Percentiles rank a stretch among this genome's conserved stretches.
Conservation (phyloP, 176 grass and related monocot species). For the Lolium rigidum region DNA sequence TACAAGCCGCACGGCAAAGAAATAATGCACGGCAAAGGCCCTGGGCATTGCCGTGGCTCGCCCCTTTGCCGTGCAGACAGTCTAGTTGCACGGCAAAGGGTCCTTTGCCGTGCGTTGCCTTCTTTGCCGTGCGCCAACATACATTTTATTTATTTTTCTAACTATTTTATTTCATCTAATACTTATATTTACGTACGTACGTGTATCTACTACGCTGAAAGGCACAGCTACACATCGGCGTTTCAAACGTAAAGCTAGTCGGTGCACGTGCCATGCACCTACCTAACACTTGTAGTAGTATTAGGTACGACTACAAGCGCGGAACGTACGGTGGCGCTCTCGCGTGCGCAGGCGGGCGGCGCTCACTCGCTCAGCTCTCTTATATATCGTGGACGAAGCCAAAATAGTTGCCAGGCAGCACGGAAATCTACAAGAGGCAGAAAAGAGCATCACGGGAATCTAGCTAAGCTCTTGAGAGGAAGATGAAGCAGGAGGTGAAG, state of each 20-base stretch:
- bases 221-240: neutral
- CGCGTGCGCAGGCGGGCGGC: neutral
- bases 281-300: neutral
- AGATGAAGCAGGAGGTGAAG: neutral
- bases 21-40: too few relatives aligned
- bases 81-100: too few relatives aligned
- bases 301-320: neutral
- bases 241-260: slow-evolving; percentile 8
- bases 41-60: too few relatives aligned
- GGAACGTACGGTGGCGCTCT: neutral
- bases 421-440: neutral
- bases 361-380: neutral
- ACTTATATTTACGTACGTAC: too few relatives aligned
- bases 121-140: too few relatives aligned
- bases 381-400: neutral
- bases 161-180: too few relatives aligned
- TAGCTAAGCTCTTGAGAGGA: neutral
- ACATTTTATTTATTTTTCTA: too few relatives aligned
- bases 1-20: too few relatives aligned
- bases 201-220: neutral
- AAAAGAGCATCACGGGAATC: neutral
- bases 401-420: neutral
- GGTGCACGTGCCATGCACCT: slow-evolving; percentile 24
- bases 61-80: too few relatives aligned
- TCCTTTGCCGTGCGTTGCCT: too few relatives aligned